Base-by-base conservation (phyloP, 176 grass and related monocot genomes). In the Typha latifolia region DNA sequence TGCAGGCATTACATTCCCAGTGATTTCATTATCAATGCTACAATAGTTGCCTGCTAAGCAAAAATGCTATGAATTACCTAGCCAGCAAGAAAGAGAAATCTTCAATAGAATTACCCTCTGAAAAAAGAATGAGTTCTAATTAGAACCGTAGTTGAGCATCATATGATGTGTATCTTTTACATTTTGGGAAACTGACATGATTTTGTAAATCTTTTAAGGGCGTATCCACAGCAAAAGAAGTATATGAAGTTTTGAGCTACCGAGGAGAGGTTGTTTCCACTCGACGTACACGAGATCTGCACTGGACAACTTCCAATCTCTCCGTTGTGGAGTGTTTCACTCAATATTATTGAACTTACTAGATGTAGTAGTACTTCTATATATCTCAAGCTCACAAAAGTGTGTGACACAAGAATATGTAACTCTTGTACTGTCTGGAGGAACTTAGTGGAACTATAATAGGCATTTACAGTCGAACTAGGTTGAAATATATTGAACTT, bases 231-330 rank as follows among this genome's bases (percentile, higher is more conserved):
- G 93, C 93, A 62, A 82, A 70, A 73, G 93, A 97, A 79, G 85
- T 97, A 29, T 97, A 89, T 75, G 82, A 89, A 86, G 85, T 89
- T 20, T 77, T 97, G 63, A 82, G 69, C 64, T 76, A 89, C 62
- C 75, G 80, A 47, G 93, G 93, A 49, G 32, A 69, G 75, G 48
- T 63, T 81, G 37, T 92, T 91, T 84, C 88, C 88, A 14, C 79
- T 89, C 69, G 12, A 66, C 84, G 85, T 97, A 14, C 83, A 92
- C 70, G 89, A 97, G 75, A 97, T 97, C 59, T 97, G 88, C 66
- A 82, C 77, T 47, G 84, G 88, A 19, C 77, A 92, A 43, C 67
- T 86, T 78, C 88, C 64, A 81, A 84, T 66, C 64, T 82, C 59
- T 79, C 81, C 59, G 3, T 81, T 49, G 57, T 84, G 2, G 78